Evolutionary conservation across 1,284 basidiomycete genomes (phyloP).

Genomic region (Schizophyllum commune): DNA sequence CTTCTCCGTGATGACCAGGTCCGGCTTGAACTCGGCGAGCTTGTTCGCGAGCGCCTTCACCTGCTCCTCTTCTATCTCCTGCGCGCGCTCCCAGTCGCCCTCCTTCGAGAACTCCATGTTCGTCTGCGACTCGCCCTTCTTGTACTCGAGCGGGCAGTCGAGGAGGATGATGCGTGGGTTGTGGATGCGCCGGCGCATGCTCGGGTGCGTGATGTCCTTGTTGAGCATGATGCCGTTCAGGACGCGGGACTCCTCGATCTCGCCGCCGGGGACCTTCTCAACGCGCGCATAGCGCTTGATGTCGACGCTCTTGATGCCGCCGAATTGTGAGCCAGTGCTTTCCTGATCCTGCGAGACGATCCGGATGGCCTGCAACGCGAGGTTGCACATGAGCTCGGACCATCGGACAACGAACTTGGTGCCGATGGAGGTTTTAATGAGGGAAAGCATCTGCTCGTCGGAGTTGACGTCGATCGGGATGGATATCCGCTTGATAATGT

Average conservation of each 20-base stretch:
- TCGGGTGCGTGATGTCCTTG: conserved; percentile 98
- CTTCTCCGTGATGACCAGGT: conserved; percentile 96
- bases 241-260: conserved; percentile 90
- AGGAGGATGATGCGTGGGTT: conserved; percentile 88
- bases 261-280: conserved; percentile 95
- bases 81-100: conserved; percentile 87
- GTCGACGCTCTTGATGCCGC: conserved; percentile 81
- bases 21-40: conserved; percentile 92
- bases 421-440: conserved; percentile 99
- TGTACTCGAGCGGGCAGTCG: conserved; percentile 98
- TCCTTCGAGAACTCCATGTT: conserved; percentile 98
- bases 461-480: conserved; percentile 84
- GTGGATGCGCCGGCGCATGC: conserved; percentile 89
- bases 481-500: conserved; percentile 83
- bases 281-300: conserved; percentile 97
- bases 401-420: conserved; percentile 97
- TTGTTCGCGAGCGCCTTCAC: conserved; percentile 85
- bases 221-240: conserved; percentile 94
- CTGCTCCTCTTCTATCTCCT: conserved; percentile 97
- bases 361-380: conserved; percentile 89
- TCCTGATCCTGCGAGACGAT: conserved; percentile 59
- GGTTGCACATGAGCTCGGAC: conserved; percentile 95
- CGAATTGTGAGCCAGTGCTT: conserved; percentile 20
- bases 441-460: conserved; percentile 89
- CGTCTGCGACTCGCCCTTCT: conserved; percentile 98